phyloP scores from a whole-genome alignment of 2,329 filamentous ascomycete genomes.

The Paraconiothyrium brasiliense region DNA sequence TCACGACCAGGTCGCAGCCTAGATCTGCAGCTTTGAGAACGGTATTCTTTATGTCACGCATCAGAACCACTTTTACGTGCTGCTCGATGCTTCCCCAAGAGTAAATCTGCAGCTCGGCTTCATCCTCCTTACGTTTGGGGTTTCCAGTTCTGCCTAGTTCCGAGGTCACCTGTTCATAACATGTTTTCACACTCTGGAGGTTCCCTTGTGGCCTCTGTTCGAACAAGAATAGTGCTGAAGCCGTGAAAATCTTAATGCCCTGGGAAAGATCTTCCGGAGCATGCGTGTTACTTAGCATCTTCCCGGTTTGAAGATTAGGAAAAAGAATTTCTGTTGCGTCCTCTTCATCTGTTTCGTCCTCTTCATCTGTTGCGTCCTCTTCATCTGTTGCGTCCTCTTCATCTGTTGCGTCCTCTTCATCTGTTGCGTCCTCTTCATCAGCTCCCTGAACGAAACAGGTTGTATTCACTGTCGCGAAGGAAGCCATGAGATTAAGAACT shows the following conservation, averaged over 20 bases:
- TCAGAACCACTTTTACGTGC: constrained; percentile 4
- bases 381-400: neutral
- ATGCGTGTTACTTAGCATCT: neutral
- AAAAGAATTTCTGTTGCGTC: constrained; percentile 4
- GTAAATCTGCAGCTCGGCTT: constrained; percentile 1
- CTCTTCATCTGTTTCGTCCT: neutral
- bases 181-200: constrained; percentile 4
- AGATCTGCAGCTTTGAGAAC: constrained; percentile 5
- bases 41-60: constrained; percentile 1
- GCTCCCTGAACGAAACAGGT: constrained; percentile 4
- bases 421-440: neutral
- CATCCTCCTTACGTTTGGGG: neutral
- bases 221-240: constrained; percentile 7
- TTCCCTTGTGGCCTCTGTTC: constrained; percentile 12
- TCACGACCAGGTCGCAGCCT: constrained; percentile 8
- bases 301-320: constrained; percentile 12
- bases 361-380: neutral
- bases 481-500: constrained; percentile 13
- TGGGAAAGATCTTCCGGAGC: neutral
- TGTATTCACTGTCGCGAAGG: constrained; percentile 11
- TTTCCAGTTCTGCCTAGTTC: neutral
- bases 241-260: neutral
- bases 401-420: constrained; percentile 1
- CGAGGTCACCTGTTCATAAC: constrained; percentile 2
- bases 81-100: constrained; percentile 13